Evolutionary conservation across 1,284 basidiomycete species (phyloP), one percentile per base, ranked within the genome.

Genomic region (Tilletia setariae): DNA sequence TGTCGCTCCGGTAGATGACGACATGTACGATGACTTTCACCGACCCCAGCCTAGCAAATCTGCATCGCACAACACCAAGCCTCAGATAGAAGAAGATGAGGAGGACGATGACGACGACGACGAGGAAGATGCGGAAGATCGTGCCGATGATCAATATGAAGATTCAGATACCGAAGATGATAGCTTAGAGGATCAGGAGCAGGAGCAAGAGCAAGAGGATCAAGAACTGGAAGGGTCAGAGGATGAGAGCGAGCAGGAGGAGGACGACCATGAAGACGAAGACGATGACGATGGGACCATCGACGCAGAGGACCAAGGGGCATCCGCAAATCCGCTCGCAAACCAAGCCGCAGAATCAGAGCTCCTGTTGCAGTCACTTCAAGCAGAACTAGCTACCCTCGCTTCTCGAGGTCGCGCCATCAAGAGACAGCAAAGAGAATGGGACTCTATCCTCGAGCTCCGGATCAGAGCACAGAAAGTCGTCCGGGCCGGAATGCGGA

Each of bases 391-490:
- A 76, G 40, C 76, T 78, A 4, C 72, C 74, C 30, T 76, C 74
- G 68, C 79, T 78, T 53, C 73, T 78, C 65, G 73, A 75, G 51
- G 71, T 70, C 0, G 53, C 53, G 53, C 53, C 53, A 59, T 59
- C 53, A 59, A 59, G 53, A 21, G 53, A 23, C 53, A 59, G 19
- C 53, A 59, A 30, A 21, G 53, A 16, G 53, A 59, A 16, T 80
- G 74, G 73, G 77, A 77, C 59, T 71, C 75, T 15, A 64, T 73
- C 1, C 74, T 80, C 21, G 76, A 77, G 21, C 69, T 72, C 0
- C 74, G 79, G 8, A 80, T 80, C 69, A 72, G 77, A 30, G 71
- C 74, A 23, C 79, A 80, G 56, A 73, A 72, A 30, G 47, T 68
- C 9, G 47, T 64, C 21, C 43, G 67, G 6, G 35, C 16, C 4